Conservation (phyloP, 768 basidiomycete species). For the Lentinus brumalis region DNA sequence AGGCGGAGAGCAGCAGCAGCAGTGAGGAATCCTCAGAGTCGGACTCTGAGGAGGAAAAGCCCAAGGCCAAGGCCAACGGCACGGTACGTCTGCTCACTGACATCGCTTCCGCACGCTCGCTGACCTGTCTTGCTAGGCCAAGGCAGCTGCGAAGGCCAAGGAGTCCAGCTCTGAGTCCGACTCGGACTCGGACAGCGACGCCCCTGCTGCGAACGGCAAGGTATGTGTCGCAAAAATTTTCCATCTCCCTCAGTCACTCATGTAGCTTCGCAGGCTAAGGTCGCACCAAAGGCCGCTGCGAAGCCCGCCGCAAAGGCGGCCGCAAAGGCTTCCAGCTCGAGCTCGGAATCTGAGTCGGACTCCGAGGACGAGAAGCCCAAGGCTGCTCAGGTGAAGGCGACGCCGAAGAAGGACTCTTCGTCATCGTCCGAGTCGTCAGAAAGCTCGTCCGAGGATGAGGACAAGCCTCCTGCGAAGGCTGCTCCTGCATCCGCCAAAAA, state of each 20-base stretch:
- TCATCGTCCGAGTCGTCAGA: conserved; percentile 25
- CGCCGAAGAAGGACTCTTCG: conserved; percentile 24
- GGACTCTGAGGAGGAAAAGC: conserved; percentile 38
- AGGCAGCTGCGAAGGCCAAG: conserved; percentile 13
- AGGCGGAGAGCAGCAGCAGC: conserved; percentile 25
- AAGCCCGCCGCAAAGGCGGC: too few species aligned
- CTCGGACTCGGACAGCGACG: conserved; percentile 20
- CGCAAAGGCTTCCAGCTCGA: conserved; percentile 22
- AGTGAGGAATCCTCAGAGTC: conserved; percentile 34
- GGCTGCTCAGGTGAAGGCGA: conserved; percentile 36
- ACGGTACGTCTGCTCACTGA: conserved; percentile 30
- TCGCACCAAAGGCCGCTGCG: conserved; percentile 6
- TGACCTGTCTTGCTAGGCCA: neutral
- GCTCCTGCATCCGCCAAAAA: conserved; percentile 24
- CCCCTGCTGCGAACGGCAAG: conserved; percentile 23
- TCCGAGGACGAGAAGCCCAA: conserved; percentile 42
- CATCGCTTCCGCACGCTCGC: neutral
- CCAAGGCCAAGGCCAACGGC: conserved; percentile 33
- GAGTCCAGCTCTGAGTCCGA: conserved; percentile 12
- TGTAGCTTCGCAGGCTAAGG: conserved; percentile 10
- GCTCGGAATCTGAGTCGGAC: conserved; percentile 31
- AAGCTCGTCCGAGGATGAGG: conserved; percentile 21
- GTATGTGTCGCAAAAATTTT: conserved; percentile 2
- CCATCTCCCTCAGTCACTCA: neutral
- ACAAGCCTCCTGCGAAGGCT: conserved; percentile 26